phyloP scores from a whole-genome alignment of 2,329 filamentous ascomycete species.

The Arthrobotrys pseudoclavata region DNA sequence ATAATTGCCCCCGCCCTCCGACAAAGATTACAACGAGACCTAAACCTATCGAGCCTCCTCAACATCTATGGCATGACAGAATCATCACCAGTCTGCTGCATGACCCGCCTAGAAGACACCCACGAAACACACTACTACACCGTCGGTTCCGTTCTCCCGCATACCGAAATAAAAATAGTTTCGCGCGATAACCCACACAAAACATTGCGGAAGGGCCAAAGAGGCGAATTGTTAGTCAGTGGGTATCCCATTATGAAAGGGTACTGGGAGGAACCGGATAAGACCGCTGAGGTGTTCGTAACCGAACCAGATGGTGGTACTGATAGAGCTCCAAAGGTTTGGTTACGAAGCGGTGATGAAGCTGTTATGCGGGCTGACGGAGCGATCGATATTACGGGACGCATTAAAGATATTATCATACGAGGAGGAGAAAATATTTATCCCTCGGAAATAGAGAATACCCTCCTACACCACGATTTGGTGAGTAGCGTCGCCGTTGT shows the following conservation, averaged over 20 bases:
- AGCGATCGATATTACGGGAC: conserved; percentile 76
- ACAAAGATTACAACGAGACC: conserved; percentile 77
- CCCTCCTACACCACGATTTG: conserved; percentile 78
- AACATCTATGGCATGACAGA: conserved; percentile 99
- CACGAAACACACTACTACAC: conserved; percentile 76
- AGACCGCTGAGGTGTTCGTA: conserved; percentile 78
- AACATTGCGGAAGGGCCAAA: conserved; percentile 74
- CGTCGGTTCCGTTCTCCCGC: conserved; percentile 84
- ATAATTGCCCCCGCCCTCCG: conserved; percentile 85
- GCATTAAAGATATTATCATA: conserved; percentile 96
- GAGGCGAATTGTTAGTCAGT: conserved; percentile 83
- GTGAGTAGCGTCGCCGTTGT: conserved; percentile 84
- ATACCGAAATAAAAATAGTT: conserved; percentile 83
- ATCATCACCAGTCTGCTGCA: conserved; percentile 76
- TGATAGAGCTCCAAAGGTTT: conserved; percentile 66
- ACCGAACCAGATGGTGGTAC: conserved; percentile 68
- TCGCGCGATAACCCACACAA: conserved; percentile 73
- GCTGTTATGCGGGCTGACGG: conserved; percentile 84
- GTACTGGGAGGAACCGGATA: conserved; percentile 80
- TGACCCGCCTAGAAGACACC: conserved; percentile 82
- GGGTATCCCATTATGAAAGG: conserved; percentile 83
- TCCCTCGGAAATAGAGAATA: conserved; percentile 91
- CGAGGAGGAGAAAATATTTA: conserved; percentile 87
- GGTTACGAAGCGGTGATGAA: conserved; percentile 84
- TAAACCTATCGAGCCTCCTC: conserved; percentile 75